A percentile compares a stretch with the other conserved stretches of the same genome.
Conservation (phyloP, 78 protist genomes). For the Dictyostelium citrinum region DNA sequence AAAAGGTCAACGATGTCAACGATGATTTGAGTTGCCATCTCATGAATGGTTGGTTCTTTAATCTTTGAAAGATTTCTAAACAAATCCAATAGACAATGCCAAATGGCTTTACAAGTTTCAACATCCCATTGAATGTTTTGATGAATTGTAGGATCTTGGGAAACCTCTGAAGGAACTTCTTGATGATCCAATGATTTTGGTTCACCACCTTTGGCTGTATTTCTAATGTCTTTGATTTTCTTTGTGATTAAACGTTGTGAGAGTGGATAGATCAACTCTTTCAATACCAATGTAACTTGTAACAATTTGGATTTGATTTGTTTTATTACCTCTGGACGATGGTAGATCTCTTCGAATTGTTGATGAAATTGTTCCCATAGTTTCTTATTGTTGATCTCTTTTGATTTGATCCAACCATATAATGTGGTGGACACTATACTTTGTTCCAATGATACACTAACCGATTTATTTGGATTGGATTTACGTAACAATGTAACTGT, state of each 20-base stretch:
- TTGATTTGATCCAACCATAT: constrained; percentile 59
- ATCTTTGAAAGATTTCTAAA: constrained; percentile 19
- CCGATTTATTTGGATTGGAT: constrained; percentile 56
- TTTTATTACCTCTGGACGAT: constrained; percentile 55
- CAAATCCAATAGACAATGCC: constrained; percentile 36
- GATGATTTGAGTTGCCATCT: constrained; percentile 29
- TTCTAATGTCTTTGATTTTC: constrained; percentile 14
- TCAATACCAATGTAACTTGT: constrained; percentile 21
- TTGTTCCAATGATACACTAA: constrained; percentile 32
- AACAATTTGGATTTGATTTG: constrained; percentile 19
- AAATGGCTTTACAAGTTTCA: constrained; percentile 7
- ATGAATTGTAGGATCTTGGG: not conserved
- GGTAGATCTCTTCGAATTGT: constrained; percentile 44
- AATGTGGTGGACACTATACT: constrained; percentile 47
- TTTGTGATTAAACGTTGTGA: constrained; percentile 10
- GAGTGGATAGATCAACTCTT: constrained; percentile 23
- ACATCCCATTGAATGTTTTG: constrained; percentile 31
- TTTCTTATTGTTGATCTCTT: constrained; percentile 7
- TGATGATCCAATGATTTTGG: constrained; percentile 53
- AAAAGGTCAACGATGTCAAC: constrained; percentile 49
- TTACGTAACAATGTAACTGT: constrained; percentile 14
- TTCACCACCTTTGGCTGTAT: constrained; percentile 48
- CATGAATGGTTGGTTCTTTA: constrained; percentile 55
- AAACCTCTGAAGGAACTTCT: not conserved
- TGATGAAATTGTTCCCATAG: constrained; percentile 31